phyloP scores from a whole-genome alignment of 2,329 filamentous ascomycete genomes.

The Akanthomyces muscarius region DNA sequence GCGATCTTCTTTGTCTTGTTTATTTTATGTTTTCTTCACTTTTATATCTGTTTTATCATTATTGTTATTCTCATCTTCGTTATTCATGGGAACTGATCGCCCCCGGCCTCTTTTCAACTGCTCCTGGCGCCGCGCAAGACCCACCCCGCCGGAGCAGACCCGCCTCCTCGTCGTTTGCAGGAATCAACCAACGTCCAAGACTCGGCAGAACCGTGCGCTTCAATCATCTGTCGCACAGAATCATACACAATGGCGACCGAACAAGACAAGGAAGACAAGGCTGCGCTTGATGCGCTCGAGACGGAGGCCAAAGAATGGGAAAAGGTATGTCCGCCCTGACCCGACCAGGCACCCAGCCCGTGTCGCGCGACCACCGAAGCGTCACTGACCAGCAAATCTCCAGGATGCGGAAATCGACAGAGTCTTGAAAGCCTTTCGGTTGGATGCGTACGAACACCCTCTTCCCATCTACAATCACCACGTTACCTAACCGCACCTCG shows the following conservation, averaged over 20 bases:
- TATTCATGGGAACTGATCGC: too few species aligned
- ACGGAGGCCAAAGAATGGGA: constrained; percentile 85
- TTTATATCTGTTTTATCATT: too few species aligned
- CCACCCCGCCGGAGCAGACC: background rate
- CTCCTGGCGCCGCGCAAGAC: too few species aligned
- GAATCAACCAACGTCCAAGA: background rate
- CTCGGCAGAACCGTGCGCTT: background rate
- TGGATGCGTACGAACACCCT: constrained; percentile 47
- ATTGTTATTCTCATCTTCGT: too few species aligned
- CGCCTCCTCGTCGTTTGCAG: background rate
- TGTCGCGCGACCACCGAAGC: constrained; percentile 4
- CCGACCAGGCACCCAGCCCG: background rate
- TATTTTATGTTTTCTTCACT: too few species aligned
- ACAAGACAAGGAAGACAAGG: constrained; percentile 55
- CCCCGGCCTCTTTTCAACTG: too few species aligned
- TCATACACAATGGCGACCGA: constrained; percentile 34
- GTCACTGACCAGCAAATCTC: background rate
- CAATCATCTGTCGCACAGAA: constrained; percentile 20
- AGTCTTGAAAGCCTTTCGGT: constrained; percentile 84
- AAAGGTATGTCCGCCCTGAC: constrained; percentile 54
- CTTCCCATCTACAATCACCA: too few species aligned
- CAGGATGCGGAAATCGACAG: constrained; percentile 94
- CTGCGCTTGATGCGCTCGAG: constrained; percentile 76
- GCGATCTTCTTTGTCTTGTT: too few species aligned
- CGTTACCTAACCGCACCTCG: background rate